Evolutionary conservation across 2,329 filamentous ascomycete genomes (phyloP).

Genomic region (Colletotrichum cuscutae): DNA sequence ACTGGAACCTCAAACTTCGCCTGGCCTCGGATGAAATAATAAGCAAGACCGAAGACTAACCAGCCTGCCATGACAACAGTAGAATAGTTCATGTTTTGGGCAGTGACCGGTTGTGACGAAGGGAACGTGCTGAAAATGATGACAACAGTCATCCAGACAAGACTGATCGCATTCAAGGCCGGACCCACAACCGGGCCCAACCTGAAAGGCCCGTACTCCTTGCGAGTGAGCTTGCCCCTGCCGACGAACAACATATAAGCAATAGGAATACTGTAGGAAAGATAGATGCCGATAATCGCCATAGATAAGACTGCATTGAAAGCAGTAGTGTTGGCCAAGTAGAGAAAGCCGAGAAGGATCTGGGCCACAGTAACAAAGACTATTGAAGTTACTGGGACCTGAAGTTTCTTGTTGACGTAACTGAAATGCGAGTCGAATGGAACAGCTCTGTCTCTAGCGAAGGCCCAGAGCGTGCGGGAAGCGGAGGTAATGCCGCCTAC

Average conservation of each 20-base stretch:
- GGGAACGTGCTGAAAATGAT: constrained; percentile 59
- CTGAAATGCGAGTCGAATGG: constrained; percentile 49
- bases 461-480: constrained; percentile 50
- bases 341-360: constrained; percentile 48
- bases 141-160: constrained; percentile 55
- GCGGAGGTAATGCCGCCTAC: constrained; percentile 47
- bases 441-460: constrained; percentile 49
- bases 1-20: constrained; percentile 41
- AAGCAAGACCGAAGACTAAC: constrained; percentile 46
- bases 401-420: constrained; percentile 42
- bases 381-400: constrained; percentile 47
- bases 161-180: constrained; percentile 50
- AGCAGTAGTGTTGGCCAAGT: constrained; percentile 51
- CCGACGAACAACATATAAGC: constrained; percentile 49
- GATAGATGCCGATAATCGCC: constrained; percentile 54
- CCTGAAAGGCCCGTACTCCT: constrained; percentile 39
- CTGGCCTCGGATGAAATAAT: constrained; percentile 42
- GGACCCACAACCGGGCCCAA: constrained; percentile 46
- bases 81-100: constrained; percentile 58
- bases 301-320: constrained; percentile 54
- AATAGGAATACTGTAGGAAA: constrained; percentile 54
- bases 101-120: constrained; percentile 48
- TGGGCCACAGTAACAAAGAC: constrained; percentile 39
- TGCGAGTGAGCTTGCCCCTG: constrained; percentile 37
- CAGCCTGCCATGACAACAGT: constrained; percentile 54